Evolutionary conservation across 2,329 filamentous ascomycete genomes (phyloP), one percentile per base, ranked within the genome.

Genomic region (Fusarium drepaniforme): DNA sequence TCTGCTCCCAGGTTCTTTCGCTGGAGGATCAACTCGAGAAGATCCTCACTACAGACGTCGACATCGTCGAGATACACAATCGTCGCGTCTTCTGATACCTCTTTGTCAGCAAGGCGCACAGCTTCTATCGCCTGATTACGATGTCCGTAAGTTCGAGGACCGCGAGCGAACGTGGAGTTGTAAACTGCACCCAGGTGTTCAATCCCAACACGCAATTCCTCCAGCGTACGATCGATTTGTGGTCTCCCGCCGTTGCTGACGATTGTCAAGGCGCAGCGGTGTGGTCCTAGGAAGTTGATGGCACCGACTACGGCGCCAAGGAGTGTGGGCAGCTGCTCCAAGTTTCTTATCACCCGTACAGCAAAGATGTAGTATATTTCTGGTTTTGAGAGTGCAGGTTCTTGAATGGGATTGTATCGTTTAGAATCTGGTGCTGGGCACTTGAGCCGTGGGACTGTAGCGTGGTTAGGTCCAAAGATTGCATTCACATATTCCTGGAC

Each of bases 11-110:
- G 87, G 4, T 73, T 72, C 12, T 69, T 70, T 53, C 83, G 85
- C 79, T 91, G 88, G 73, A 87, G 83, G 1, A 87, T 72, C 1
- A 91, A 81, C 78, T 91, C 89, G 4, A 92, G 82, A 13, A 91
- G 85, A 75, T 91, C 89, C 42, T 90, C 88, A 18, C 82, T 57
- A 71, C 88, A 90, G 16, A 82, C 78, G 4, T 85, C 85, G 21
- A 90, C 86, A 71, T 90, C 87, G 79, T 90, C 88, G 62, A 90
- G 75, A 72, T 89, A 89, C 37, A 89, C 62, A 13, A 90, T 79
- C 3, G 85, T 85, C 8, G 64, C 11, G 86, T 82, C 60, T 85
- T 80, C 56, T 38, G 30, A 37, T 9, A 58, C 21, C 15, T 37
- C 30, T 16, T 37, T 38, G 21, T 3, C 25, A 6, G n/a, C 56